A percentile compares a stretch with the other conserved stretches of the same genome.
These are phyloP conservation scores for Didymella exigua DNA, from an alignment of 2,329 filamentous ascomycete species.

Conservation along the genomic window DNA sequence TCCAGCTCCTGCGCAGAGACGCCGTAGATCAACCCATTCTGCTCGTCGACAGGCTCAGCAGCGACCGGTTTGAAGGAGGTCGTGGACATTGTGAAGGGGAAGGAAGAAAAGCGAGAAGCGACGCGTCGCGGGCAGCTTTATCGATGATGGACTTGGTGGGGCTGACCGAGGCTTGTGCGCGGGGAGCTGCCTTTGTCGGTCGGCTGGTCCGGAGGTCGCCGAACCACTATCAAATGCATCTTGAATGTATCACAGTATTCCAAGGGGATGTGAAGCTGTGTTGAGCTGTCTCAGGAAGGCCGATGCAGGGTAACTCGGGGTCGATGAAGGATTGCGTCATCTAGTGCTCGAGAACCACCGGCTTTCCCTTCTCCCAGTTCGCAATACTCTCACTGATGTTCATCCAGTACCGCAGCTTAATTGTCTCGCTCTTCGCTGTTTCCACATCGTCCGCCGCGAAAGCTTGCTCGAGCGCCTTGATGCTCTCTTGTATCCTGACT, in stretches of 20 bases:
- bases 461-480: constrained; percentile 65
- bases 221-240: not conserved
- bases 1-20: constrained; percentile 69
- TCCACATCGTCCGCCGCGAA: constrained; percentile 72
- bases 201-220: constrained; percentile 10
- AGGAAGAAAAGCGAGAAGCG: constrained; percentile 10
- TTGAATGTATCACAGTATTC: not conserved
- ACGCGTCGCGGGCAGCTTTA: constrained; percentile 25
- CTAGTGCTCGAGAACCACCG: constrained; percentile 62
- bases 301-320: constrained; percentile 4
- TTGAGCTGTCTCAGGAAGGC: not conserved
- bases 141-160: constrained; percentile 17
- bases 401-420: constrained; percentile 85
- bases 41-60: constrained; percentile 38
- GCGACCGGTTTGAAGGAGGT: constrained; percentile 36
- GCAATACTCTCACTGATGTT: constrained; percentile 82
- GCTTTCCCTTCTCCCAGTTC: constrained; percentile 81
- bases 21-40: constrained; percentile 53
- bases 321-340: not conserved
- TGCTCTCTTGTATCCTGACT: constrained; percentile 66
- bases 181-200: constrained; percentile 16
- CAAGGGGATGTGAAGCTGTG: not conserved
- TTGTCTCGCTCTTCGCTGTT: constrained; percentile 71
- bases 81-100: constrained; percentile 43
- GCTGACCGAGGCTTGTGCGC: constrained; percentile 14